Evolutionary conservation across 75 land plant species (phyloP), one percentile per base, ranked within the genome.

Genomic region (Picea glauca): DNA sequence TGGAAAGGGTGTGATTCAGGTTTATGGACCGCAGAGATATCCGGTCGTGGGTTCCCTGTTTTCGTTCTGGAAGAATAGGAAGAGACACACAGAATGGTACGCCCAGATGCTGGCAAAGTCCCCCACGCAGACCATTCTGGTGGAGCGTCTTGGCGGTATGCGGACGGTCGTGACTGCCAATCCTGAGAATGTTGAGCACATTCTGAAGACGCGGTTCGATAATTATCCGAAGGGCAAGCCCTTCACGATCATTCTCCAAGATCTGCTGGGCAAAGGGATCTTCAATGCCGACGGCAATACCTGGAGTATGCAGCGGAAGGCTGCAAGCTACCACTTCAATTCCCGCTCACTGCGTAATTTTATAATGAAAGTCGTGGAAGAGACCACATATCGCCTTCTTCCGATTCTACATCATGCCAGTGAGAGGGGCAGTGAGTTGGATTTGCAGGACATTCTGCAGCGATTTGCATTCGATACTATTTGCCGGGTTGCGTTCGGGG

Each of bases 231-330:
- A 26, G 26, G 26, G 26, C 26, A 26, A 26, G 78, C 81, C 83
- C 66, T 86, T 89, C 83, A 73, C 80, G 4, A 63, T 62, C 23
- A 79, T 83, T 77, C 77, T 92, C 13, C 74, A 73, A 2, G 94
- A 92, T 65, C 26, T 26, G 26, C 26, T 26, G 26, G 26, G 26
- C 26, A 26, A 26, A 26, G 26, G 26, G 26, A 26, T 26, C 26
- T 26, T 26, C 26, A 26, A 26, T 26, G 26, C 26, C 26, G 26
- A 26, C 26, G 26, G 26, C 54, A 80, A 89, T 23, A 70, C 74
- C 3, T 92, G 93, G 93, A 61, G 64, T n/a, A 23, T 66, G 12
- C 93, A 92, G 85, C 62, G 91, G 21, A 92, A 92, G 82, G 13
- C 86, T 8, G 86, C 88, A 82, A 14, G 26, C 26, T 26, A 26